Conservation (phyloP, 108 stramenopile genomes). For the Aurantiochytrium sp. region DNA sequence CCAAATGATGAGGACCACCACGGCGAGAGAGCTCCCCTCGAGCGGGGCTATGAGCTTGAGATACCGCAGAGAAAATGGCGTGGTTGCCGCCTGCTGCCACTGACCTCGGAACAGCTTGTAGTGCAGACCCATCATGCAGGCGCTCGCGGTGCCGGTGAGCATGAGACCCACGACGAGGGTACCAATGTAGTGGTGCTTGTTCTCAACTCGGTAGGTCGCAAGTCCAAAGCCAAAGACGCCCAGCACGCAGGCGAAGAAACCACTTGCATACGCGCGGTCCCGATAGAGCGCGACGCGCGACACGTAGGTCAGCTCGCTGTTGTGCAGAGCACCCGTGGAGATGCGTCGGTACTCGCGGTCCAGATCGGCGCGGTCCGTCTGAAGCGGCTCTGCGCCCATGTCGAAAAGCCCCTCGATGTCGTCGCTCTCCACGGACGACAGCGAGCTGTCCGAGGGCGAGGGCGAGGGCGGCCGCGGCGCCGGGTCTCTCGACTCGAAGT, state of each 20-base stretch:
- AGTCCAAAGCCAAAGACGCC: neutral
- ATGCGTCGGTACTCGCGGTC: neutral
- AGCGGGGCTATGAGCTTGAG: neutral
- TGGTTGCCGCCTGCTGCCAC: neutral
- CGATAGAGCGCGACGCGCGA: neutral
- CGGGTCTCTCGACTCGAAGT: no score
- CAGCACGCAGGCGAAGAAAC: neutral
- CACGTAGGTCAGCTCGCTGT: neutral
- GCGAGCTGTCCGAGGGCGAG: no score
- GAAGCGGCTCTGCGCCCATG: neutral
- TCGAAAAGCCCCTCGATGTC: neutral
- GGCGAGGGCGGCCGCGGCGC: no score
- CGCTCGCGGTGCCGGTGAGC: neutral
- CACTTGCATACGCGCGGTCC: neutral
- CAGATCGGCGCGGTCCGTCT: neutral
- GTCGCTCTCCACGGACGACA: no score
- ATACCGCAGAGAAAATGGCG: neutral
- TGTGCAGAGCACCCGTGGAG: neutral
- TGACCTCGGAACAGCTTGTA: slow-evolving; percentile 8
- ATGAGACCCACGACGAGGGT: neutral
- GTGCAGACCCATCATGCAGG: neutral
- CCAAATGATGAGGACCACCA: neutral
- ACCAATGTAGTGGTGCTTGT: slow-evolving; percentile 21
- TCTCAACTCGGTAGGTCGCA: neutral
- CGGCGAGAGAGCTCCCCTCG: neutral